A percentile compares a stretch with the other conserved stretches of the same genome.
Evolutionary conservation across 2,329 filamentous ascomycete species (phyloP).

Genomic region (Stagonosporopsis vannaccii): DNA sequence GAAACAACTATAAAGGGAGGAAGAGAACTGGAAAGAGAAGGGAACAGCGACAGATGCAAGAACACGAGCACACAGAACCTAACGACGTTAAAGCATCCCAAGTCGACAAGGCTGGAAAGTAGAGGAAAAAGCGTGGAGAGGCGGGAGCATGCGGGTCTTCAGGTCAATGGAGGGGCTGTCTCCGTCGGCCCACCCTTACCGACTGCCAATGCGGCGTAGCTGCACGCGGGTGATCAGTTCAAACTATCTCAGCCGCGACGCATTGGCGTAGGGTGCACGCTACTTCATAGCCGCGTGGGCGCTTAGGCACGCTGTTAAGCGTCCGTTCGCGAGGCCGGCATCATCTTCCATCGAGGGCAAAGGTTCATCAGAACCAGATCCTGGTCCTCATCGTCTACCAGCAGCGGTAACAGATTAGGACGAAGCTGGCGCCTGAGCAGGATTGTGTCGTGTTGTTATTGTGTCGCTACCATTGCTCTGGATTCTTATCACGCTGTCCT

Average conservation of each 20-base stretch:
- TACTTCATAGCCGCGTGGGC: neutral
- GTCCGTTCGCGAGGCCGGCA: neutral
- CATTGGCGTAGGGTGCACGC: neutral
- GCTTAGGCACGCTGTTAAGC: neutral
- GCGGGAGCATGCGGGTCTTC: constrained; percentile 1
- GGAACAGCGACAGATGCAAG: neutral
- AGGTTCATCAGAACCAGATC: neutral
- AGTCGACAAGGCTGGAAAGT: neutral
- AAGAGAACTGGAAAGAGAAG: neutral
- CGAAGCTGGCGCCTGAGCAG: neutral
- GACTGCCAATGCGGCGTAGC: constrained; percentile 3
- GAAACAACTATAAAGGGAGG: neutral
- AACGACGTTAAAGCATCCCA: constrained; percentile 1
- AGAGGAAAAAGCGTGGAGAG: neutral
- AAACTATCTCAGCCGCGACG: neutral
- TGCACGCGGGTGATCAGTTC: neutral
- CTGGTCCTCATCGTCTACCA: neutral
- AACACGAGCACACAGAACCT: neutral
- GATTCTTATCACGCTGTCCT: neutral
- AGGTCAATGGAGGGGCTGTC: constrained; percentile 4
- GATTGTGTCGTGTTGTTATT: neutral
- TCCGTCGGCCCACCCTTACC: neutral
- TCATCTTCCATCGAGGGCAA: neutral
- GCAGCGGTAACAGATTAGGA: no score
- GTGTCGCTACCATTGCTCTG: neutral